phyloP scores from a whole-genome alignment of 2,329 filamentous ascomycete species.

The Ploettnerulaceae sp. region DNA sequence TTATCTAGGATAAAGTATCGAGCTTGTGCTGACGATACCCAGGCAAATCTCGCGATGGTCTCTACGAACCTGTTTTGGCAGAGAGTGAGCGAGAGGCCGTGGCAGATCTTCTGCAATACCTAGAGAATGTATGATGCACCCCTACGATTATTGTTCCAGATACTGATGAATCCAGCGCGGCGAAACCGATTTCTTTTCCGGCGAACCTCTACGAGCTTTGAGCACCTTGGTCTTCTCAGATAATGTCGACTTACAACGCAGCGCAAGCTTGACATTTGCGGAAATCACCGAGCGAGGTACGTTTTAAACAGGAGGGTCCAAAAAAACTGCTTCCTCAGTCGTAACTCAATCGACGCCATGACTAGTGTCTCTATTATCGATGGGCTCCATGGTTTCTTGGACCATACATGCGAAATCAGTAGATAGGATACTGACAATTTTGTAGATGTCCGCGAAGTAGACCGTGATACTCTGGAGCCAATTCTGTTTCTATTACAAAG shows the following conservation, averaged over 20 bases:
- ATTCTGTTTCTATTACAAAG: conserved; percentile 95
- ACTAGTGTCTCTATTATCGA: not conserved
- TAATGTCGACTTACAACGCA: conserved; percentile 95
- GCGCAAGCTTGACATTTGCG: conserved; percentile 95
- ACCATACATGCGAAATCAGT: not conserved
- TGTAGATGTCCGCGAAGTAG: conserved; percentile 91
- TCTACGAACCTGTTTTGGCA: conserved; percentile 83
- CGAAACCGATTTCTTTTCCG: conserved; percentile 97
- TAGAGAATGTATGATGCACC: conserved; percentile 71
- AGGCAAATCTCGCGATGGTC: conserved; percentile 74
- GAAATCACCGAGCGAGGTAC: conserved; percentile 97
- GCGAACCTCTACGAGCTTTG: conserved; percentile 86
- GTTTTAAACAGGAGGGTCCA: conserved; percentile 24
- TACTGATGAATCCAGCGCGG: conserved; percentile 53
- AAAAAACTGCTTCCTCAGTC: too few species aligned
- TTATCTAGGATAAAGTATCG: conserved; percentile 14
- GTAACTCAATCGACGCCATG: too few species aligned
- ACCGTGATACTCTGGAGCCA: conserved; percentile 88
- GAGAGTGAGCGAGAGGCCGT: conserved; percentile 97
- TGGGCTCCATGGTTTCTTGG: not conserved
- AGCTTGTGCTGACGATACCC: conserved; percentile 33
- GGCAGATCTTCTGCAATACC: conserved; percentile 87
- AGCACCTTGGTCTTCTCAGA: conserved; percentile 97
- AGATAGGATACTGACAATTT: conserved; percentile 18
- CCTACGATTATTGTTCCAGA: not conserved